These are phyloP conservation scores for Dothiorella sarmentorum DNA, from an alignment of 2,329 filamentous ascomycete genomes.

Conservation along the genomic window DNA sequence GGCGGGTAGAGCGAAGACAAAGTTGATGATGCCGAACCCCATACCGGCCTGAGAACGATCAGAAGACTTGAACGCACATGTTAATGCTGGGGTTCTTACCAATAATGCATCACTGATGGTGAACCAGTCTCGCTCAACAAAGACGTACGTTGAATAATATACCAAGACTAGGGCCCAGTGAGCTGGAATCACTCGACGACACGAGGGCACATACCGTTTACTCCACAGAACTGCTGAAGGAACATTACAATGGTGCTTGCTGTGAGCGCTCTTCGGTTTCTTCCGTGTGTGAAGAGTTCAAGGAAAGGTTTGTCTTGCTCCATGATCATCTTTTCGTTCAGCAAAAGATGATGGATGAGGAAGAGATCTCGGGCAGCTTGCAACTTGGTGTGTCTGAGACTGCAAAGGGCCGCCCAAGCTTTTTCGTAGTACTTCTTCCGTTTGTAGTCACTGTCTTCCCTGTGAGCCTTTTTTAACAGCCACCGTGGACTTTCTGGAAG, in stretches of 20 bases:
- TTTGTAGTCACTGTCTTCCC: constrained; percentile 24
- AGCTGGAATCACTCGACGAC: no score
- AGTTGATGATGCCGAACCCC: constrained; percentile 45
- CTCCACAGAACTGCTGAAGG: constrained; percentile 30
- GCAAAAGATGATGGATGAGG: constrained; percentile 38
- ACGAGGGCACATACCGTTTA: constrained; percentile 30
- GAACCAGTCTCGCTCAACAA: constrained; percentile 47
- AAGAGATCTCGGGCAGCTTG: constrained; percentile 54
- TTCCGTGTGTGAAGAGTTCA: constrained; percentile 26
- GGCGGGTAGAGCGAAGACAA: constrained; percentile 44
- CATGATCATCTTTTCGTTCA: constrained; percentile 33
- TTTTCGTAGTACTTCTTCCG: constrained; percentile 36
- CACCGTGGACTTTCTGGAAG: constrained; percentile 25
- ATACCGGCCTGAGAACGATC: constrained; percentile 33
- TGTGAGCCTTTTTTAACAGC: constrained; percentile 25
- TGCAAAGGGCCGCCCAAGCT: constrained; percentile 46
- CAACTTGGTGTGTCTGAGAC: constrained; percentile 51
- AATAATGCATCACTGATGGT: neutral
- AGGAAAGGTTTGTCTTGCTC: constrained; percentile 27
- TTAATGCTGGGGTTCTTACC: constrained; percentile 18
- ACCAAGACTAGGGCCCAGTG: no score
- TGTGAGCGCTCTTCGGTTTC: constrained; percentile 27
- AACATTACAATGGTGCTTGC: constrained; percentile 31
- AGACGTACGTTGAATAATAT: constrained; percentile 31
- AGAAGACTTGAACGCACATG: constrained; percentile 26